Evolutionary conservation across 352 stramenopile species (phyloP), one percentile per base, ranked within the genome.

Genomic region (Phytophthora megakarya): DNA sequence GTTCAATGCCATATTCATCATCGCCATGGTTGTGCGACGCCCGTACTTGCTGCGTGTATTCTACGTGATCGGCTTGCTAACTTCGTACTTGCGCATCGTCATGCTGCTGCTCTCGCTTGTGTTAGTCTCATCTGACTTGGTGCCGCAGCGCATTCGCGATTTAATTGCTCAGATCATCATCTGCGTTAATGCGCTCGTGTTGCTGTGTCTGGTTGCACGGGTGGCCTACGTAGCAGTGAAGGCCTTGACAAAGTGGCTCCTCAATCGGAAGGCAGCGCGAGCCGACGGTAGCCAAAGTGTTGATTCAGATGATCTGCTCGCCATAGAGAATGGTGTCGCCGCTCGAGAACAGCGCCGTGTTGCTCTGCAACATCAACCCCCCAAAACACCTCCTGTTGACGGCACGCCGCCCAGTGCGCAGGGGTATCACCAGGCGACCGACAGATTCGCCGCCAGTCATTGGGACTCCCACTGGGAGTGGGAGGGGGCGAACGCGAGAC

Each of bases 81-180:
- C 72, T 0, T 75, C 73, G 8, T 85, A 76, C 37, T 44, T 86
- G 13, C 78, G 76, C 0, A 58, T 88, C 43, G 64, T 80, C 28
- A 65, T 80, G 23, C 50, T 88, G 35, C 40, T 85, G 21, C 62
- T 88, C n/a, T 61, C 72, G 21, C 58, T 82, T 5, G 61, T 86
- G 25, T 63, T 79, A 45, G 61, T 64, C 19, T 70, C 69, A 13
- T 56, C 65, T 3, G 46, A 77, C 38, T 47, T 75, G 10, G 72
- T 84, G 6, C 64, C 69, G 5, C 78, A 88, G 50, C 68, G 67
- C 19, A 58, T 75, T 5, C 75, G 78, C 16, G 68, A 85, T 52
- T 66, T 79, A 33, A 71, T 77, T 3, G 62, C 57, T 2, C 66
- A 77, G 43, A 54, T 79, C n/a, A 76, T 78, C 43, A 78, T 88